Evolutionary conservation across 106 monocot genomes (phyloP).

Genomic region (Dactylorhiza incarnata): DNA sequence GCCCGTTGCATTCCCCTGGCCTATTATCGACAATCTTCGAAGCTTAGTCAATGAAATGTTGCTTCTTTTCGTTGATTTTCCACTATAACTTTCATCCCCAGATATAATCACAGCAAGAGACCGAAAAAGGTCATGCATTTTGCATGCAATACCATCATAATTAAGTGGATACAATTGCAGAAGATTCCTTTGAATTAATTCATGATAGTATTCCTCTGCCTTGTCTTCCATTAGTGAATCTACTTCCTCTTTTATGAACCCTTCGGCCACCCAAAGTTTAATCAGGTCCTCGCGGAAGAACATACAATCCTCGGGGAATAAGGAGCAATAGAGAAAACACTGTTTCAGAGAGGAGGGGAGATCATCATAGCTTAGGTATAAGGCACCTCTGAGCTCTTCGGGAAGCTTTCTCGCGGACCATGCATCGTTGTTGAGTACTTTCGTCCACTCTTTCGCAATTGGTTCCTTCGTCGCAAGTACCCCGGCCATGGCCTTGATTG

Average conservation of each 20-base stretch:
- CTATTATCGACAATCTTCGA: background rate
- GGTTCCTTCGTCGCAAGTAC: conserved; percentile 14
- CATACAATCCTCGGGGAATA: conserved; percentile 6
- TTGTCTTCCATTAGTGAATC: conserved; percentile 21
- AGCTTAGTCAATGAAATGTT: background rate
- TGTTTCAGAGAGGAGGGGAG: conserved; percentile 27
- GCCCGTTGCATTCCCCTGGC: background rate
- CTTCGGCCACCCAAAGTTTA: conserved; percentile 16
- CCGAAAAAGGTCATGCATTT: conserved; percentile 33
- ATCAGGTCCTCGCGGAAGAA: background rate
- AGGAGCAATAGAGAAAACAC: conserved; percentile 25
- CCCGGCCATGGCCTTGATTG: conserved; percentile 28
- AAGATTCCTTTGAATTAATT: conserved; percentile 20
- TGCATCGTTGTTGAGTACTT: conserved; percentile 10
- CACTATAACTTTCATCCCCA: conserved; percentile 3
- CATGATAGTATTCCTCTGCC: conserved; percentile 26
- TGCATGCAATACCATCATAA: conserved; percentile 1
- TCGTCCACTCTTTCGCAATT: conserved; percentile 20
- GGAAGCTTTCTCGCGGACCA: conserved; percentile 29
- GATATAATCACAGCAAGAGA: conserved; percentile 21
- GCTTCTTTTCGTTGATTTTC: background rate
- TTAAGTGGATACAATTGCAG: conserved; percentile 8
- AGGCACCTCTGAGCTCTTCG: conserved; percentile 9
- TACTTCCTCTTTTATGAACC: conserved; percentile 6
- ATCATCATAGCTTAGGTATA: conserved; percentile 35